A percentile compares a stretch with the other conserved stretches of the same genome.
phyloP scores from a whole-genome alignment of 495 filamentous ascomycete species.

The Neurospora sp. region DNA sequence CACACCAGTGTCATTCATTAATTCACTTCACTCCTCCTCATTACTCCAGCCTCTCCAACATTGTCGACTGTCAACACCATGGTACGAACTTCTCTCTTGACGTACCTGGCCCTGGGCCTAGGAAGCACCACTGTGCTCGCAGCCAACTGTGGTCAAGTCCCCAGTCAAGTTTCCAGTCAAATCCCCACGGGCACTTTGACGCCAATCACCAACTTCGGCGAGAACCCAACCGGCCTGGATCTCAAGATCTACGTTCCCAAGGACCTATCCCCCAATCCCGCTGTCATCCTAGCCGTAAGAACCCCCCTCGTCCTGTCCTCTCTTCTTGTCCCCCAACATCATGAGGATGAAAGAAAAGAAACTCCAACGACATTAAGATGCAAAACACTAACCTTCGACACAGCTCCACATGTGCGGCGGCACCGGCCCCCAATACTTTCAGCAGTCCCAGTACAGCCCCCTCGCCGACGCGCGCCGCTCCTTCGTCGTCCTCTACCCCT shows the following conservation, averaged over 20 bases:
- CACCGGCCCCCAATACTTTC: constrained; percentile 30
- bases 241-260: constrained; percentile 30
- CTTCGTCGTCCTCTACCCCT: constrained; percentile 39
- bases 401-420: constrained; percentile 34
- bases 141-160: background rate
- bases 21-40: background rate
- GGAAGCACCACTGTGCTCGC: background rate
- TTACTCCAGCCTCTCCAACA: background rate
- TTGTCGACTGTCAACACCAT: background rate
- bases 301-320: background rate
- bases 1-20: background rate
- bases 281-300: constrained; percentile 31
- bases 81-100: background rate
- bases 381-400: background rate
- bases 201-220: constrained; percentile 17
- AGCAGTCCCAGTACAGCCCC: constrained; percentile 25
- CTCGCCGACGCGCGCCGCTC: constrained; percentile 29
- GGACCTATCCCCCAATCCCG: constrained; percentile 25
- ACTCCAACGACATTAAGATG: background rate
- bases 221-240: constrained; percentile 32
- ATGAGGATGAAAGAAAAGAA: background rate
- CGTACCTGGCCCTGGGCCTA: constrained; percentile 2
- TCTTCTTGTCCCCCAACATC: background rate
- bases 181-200: constrained; percentile 2
- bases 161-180: background rate